phyloP scores from a whole-genome alignment of 208 protist genomes.

The Leishmania gerbilli region DNA sequence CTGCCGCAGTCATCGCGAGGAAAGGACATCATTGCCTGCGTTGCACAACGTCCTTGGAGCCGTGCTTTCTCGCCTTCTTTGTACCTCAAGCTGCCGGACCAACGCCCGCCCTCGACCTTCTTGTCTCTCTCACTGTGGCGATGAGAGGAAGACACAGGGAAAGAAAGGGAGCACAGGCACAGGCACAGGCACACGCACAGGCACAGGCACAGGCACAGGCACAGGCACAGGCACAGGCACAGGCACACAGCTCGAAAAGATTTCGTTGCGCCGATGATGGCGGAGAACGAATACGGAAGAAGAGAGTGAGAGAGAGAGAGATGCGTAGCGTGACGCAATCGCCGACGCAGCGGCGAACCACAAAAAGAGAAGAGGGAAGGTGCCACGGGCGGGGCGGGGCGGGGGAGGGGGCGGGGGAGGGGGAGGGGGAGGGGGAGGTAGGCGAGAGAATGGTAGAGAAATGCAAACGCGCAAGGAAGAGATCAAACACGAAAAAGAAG shows the following conservation, averaged over 20 bases:
- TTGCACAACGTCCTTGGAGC: background rate
- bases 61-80: background rate
- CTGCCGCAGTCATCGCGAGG: background rate
- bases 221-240: background rate
- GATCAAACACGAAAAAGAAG: too few relatives aligned
- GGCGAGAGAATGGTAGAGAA: too few relatives aligned
- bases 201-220: background rate
- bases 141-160: background rate
- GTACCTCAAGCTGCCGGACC: background rate
- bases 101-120: background rate
- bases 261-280: background rate
- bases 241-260: background rate
- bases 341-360: too few relatives aligned
- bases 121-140: background rate
- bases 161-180: background rate
- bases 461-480: too few relatives aligned
- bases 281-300: too few relatives aligned
- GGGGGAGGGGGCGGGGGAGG: background rate
- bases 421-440: background rate
- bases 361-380: too few relatives aligned
- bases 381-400: too few relatives aligned
- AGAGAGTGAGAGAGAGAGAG: too few relatives aligned
- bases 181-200: background rate
- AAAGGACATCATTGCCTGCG: slow-evolving; percentile 3
- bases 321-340: too few relatives aligned